Conservation (phyloP, 129 eudicot species). For the Arctium minus region DNA sequence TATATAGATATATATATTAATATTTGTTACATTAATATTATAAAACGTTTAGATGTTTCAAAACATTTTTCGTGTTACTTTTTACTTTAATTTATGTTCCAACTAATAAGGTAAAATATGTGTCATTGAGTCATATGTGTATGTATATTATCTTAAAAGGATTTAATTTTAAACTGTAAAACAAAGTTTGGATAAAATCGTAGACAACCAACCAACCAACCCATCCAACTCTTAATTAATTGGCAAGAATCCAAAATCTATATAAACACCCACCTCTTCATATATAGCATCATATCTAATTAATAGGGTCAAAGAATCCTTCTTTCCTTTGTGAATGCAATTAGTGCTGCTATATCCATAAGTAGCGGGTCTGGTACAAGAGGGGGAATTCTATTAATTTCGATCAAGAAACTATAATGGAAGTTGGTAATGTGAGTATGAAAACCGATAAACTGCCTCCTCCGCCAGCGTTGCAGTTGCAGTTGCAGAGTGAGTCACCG, state of each 20-base stretch:
- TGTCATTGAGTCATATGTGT: no score
- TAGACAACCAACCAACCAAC: background rate
- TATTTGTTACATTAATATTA: no score
- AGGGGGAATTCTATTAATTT: background rate
- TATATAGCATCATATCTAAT: background rate
- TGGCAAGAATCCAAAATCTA: constrained; percentile 8
- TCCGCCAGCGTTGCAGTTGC: background rate
- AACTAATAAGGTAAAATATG: no score
- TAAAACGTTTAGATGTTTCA: no score
- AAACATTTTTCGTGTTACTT: no score
- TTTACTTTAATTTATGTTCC: no score
- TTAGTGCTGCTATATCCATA: constrained; percentile 20
- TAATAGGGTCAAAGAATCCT: background rate
- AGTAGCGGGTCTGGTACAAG: background rate
- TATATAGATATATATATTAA: no score
- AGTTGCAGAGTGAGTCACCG: background rate
- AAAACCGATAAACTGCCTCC: background rate
- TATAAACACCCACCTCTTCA: background rate
- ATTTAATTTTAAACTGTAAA: background rate
- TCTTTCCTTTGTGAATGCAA: constrained; percentile 4
- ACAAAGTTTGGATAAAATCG: background rate
- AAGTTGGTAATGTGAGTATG: background rate
- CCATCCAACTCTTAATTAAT: constrained; percentile 6
- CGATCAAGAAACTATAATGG: background rate
- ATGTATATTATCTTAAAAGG: background rate